Conservation (phyloP, 2,329 filamentous ascomycete genomes). For the Akanthomyces uredinophilus region DNA sequence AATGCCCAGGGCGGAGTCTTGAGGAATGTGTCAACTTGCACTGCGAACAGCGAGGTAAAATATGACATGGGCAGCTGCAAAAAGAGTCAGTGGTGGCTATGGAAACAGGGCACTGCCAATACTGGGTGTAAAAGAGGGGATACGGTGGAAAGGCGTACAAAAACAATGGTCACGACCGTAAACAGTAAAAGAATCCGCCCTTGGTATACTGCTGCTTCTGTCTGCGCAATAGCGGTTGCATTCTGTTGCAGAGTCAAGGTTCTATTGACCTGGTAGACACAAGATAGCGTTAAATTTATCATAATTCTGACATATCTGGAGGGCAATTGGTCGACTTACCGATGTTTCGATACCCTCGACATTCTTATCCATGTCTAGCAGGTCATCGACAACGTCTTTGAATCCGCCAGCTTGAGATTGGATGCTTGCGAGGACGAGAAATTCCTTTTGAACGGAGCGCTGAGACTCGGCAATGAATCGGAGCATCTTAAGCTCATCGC, state of each 20-base stretch:
- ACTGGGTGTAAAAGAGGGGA: not conserved
- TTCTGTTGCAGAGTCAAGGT: slow-evolving; percentile 18
- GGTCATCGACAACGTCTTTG: slow-evolving; percentile 9
- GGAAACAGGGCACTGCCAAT: not conserved
- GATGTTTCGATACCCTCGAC: slow-evolving; percentile 18
- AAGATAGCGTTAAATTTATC: not conserved
- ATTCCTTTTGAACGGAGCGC: slow-evolving; percentile 7
- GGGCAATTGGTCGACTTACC: slow-evolving; percentile 13
- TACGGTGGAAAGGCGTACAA: slow-evolving; percentile 13
- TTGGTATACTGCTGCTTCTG: slow-evolving; percentile 14
- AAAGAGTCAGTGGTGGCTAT: not conserved
- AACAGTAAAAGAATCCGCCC: slow-evolving; percentile 18
- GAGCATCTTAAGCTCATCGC: slow-evolving; percentile 22
- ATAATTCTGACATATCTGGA: slow-evolving; percentile 7
- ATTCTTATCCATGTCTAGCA: slow-evolving; percentile 18
- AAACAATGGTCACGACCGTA: slow-evolving; percentile 19
- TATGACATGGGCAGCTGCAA: not conserved
- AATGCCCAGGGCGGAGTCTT: slow-evolving; percentile 17
- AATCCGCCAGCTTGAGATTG: not conserved
- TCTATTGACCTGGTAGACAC: not conserved
- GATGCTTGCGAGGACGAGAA: not conserved
- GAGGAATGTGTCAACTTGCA: slow-evolving; percentile 17
- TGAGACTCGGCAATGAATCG: slow-evolving; percentile 16
- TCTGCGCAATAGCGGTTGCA: slow-evolving; percentile 17
- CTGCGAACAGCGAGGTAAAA: slow-evolving; percentile 18